A percentile compares a stretch with the other conserved stretches of the same genome.
Evolutionary conservation across 2,329 filamentous ascomycete species (phyloP).

Genomic region (Aspergillus brasiliensis): DNA sequence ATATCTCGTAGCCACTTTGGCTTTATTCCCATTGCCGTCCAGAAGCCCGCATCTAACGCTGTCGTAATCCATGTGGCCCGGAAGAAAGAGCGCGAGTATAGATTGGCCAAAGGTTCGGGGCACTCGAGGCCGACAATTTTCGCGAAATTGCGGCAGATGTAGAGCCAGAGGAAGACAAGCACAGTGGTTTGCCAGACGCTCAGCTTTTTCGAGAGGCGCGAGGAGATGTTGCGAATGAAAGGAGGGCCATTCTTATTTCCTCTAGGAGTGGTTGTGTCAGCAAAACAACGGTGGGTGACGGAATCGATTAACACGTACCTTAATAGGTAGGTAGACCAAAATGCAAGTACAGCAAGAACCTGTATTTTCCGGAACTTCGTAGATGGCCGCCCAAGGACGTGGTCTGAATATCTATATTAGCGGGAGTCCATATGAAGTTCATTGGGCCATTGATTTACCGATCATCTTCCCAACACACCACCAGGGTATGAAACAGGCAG

Average conservation of each 20-base stretch:
- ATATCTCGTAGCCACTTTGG: conserved; percentile 79
- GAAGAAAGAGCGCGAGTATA: conserved; percentile 91
- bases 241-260: conserved; percentile 81
- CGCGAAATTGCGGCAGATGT: conserved; percentile 88
- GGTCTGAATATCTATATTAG: conserved; percentile 57
- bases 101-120: conserved; percentile 89
- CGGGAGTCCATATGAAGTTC: neutral
- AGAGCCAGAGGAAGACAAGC: conserved; percentile 86
- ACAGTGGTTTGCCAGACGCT: conserved; percentile 90
- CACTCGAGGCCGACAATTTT: conserved; percentile 88
- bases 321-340: conserved; percentile 85
- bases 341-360: conserved; percentile 84
- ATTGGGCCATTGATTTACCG: conserved; percentile 23
- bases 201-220: conserved; percentile 67
- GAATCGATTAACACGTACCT: conserved; percentile 56
- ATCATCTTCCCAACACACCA: conserved; percentile 31
- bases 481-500: too few relatives aligned
- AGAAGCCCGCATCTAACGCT: conserved; percentile 92
- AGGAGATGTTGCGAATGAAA: conserved; percentile 59
- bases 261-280: conserved; percentile 49
- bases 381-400: conserved; percentile 88
- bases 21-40: conserved; percentile 94
- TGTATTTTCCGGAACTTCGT: conserved; percentile 90
- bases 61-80: conserved; percentile 96
- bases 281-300: neutral